Evolutionary conservation across 257 asterid species (phyloP), one percentile per base, ranked within the genome.

Genomic region (Plantago major): DNA sequence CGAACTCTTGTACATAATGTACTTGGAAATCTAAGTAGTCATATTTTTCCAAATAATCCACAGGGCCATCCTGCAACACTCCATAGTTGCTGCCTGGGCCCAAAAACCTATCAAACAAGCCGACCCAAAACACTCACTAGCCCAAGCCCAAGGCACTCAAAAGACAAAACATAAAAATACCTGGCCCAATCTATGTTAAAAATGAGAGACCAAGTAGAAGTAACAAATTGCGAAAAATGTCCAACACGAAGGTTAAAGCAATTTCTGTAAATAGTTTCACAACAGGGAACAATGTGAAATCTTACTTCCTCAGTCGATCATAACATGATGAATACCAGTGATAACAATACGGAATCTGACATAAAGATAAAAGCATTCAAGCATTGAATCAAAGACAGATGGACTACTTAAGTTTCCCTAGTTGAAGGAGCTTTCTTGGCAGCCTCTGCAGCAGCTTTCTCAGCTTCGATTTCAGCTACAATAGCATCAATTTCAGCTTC

Each of bases 401-500:
- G 53, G 22, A n/a, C 2, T 11, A 26, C 4, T 12, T 58, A 58
- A 26, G 63, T 58, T 58, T 58, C 63, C 63, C 11, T 58, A 38
- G 51, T 18, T 40, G 63, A 22, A 59, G 64, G 53, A 15, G 53
- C 53, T 13, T 59, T 59, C 52, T 59, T 59, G 50, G 63, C 63
- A 58, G 63, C 63, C 22, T 58, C 63, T 10, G 63, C 63, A 58
- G 50, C 63, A 17, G 63, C 82, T 62, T 83, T 80, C 71, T 80
- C 89, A 19, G 80, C 86, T 60, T 80, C 86, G 10, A 83, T 80
- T 38, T 80, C 82, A 16, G 82, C 82, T 61, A 76, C 86, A 68
- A 82, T 71, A 45, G 76, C 84, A 65, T 83, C 90, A 4, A 80
- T 82, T 69, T 83, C 86, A 61, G 86, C 75, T 71, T 83, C 90